phyloP scores from a whole-genome alignment of 805 yeast species.

The Myxozyma vanderwaltii region DNA sequence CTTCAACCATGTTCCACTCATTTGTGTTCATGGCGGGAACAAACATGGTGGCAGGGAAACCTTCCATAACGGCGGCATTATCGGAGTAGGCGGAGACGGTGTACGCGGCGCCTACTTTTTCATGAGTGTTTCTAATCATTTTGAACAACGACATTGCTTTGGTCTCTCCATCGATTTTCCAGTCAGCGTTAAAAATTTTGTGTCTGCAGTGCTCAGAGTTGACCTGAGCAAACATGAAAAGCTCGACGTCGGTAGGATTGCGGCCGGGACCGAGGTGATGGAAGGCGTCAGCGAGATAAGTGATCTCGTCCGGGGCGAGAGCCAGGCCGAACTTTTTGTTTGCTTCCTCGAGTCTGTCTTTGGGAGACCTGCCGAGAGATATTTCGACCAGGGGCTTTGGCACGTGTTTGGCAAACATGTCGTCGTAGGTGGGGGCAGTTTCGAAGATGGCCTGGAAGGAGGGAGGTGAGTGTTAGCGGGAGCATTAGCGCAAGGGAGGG shows the following conservation, averaged over 20 bases:
- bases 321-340: conserved; percentile 88
- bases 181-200: conserved; percentile 96
- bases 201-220: conserved; percentile 99
- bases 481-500: too few relatives aligned
- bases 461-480: too few relatives aligned
- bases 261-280: conserved; percentile 61
- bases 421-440: conserved; percentile 63
- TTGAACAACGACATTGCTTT: conserved; percentile 78
- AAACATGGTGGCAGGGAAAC: conserved; percentile 67
- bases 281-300: conserved; percentile 82
- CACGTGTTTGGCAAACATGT: conserved; percentile 71
- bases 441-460: conserved; percentile 45
- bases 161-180: conserved; percentile 86
- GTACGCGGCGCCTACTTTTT: conserved; percentile 56
- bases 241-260: conserved; percentile 96
- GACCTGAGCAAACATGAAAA: conserved; percentile 99
- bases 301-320: conserved; percentile 90
- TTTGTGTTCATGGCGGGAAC: conserved; percentile 75
- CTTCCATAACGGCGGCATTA: conserved; percentile 94
- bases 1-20: conserved; percentile 73
- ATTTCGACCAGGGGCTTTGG: conserved; percentile 84
- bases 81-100: conserved; percentile 95
- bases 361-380: conserved; percentile 57
- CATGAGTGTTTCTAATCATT: conserved; percentile 95
- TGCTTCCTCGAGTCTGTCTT: conserved; percentile 67